Evolutionary conservation across 495 filamentous ascomycete genomes (phyloP).

Genomic region (Parachaetomium inaequale): DNA sequence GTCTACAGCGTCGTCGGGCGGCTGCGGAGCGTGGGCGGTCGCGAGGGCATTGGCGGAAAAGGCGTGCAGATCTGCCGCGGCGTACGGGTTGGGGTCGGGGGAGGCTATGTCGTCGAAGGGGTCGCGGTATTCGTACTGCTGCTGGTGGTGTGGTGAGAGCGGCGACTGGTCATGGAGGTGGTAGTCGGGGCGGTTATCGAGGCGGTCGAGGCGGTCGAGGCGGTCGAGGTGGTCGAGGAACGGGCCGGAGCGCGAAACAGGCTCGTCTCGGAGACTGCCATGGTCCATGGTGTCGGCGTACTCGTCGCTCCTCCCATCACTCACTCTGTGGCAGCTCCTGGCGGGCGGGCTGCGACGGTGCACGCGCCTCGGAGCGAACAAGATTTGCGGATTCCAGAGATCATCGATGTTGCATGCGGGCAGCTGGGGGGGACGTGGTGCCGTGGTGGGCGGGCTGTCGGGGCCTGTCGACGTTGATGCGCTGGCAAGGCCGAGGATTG

Average conservation of each 20-base stretch:
- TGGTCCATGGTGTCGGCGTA: slow-evolving; percentile 33
- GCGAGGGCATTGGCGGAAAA: slow-evolving; percentile 37
- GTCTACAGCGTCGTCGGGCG: slow-evolving; percentile 38
- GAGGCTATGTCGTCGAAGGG: slow-evolving; percentile 9
- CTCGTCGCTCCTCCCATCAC: slow-evolving; percentile 29
- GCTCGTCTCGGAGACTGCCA: slow-evolving; percentile 34
- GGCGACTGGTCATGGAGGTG: slow-evolving; percentile 17
- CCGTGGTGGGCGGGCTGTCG: slow-evolving; percentile 20
- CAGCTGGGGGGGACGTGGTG: slow-evolving; percentile 10
- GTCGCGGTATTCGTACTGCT: slow-evolving; percentile 13
- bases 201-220: slow-evolving; percentile 27
- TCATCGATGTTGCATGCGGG: slow-evolving; percentile 33
- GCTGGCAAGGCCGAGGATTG: slow-evolving; percentile 37
- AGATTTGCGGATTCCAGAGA: slow-evolving; percentile 27
- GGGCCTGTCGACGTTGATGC: slow-evolving; percentile 36
- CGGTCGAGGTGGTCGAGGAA: slow-evolving; percentile 29
- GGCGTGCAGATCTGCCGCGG: slow-evolving; percentile 38
- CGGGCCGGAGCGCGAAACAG: slow-evolving; percentile 27
- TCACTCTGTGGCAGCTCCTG: slow-evolving; percentile 21
- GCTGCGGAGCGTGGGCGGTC: slow-evolving; percentile 34
- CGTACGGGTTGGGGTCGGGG: slow-evolving; percentile 30
- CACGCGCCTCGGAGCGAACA: slow-evolving; percentile 22
- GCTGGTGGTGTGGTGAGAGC: slow-evolving; percentile 10
- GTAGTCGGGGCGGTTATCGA: slow-evolving; percentile 25
- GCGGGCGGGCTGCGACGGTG: slow-evolving; percentile 8